A percentile compares a stretch with the other conserved stretches of the same genome.
Evolutionary conservation across 2,329 filamentous ascomycete genomes (phyloP).

Genomic region (Alternaria dauci): DNA sequence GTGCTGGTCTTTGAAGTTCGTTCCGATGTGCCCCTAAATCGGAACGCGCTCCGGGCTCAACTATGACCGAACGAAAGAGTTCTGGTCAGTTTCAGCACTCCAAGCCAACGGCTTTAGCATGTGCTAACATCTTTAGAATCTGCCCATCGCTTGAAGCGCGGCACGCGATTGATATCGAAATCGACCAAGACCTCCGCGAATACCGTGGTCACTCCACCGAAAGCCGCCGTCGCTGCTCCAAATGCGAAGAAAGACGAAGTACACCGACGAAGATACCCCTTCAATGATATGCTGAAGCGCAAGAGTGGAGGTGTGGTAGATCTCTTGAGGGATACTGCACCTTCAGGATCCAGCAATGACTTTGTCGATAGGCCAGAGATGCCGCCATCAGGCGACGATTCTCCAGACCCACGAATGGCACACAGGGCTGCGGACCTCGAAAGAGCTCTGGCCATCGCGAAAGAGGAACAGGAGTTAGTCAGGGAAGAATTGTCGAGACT

Average conservation of each 20-base stretch:
- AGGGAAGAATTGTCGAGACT: constrained; percentile 37
- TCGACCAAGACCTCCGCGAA: constrained; percentile 32
- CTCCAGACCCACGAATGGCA: constrained; percentile 11
- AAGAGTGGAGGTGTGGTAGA: constrained; percentile 10
- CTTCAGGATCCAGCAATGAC: constrained; percentile 2
- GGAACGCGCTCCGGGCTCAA: constrained; percentile 20
- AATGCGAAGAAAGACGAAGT: constrained; percentile 44
- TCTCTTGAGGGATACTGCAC: background rate
- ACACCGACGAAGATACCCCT: constrained; percentile 39
- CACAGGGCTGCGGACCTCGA: constrained; percentile 40
- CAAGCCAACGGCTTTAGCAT: background rate
- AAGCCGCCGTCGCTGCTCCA: constrained; percentile 36
- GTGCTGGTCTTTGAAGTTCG: constrained; percentile 4
- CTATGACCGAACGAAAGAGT: constrained; percentile 45
- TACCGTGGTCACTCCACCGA: constrained; percentile 41
- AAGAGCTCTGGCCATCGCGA: constrained; percentile 30
- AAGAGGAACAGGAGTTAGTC: constrained; percentile 34
- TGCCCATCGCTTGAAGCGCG: constrained; percentile 38
- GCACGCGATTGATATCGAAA: constrained; percentile 33
- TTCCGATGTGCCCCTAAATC: constrained; percentile 27
- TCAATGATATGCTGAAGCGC: constrained; percentile 43
- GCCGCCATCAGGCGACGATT: constrained; percentile 5
- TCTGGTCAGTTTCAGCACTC: constrained; percentile 32
- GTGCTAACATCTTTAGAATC: constrained; percentile 25
- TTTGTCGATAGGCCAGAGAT: background rate